phyloP scores from a whole-genome alignment of 2,329 filamentous ascomycete genomes.

The Xylaria hypoxylon region DNA sequence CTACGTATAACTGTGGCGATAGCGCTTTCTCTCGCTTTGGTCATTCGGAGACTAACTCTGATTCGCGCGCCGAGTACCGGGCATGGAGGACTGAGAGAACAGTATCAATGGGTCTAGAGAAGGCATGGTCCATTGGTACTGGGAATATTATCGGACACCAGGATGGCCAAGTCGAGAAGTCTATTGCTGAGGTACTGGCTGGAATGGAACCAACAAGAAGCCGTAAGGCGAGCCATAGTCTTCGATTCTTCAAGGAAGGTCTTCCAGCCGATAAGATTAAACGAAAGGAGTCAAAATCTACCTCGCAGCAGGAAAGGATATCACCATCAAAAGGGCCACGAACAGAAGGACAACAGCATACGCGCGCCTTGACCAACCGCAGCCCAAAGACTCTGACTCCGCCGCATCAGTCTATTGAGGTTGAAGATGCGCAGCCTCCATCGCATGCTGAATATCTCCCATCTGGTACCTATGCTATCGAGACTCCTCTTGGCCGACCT shows the following conservation, averaged over 20 bases:
- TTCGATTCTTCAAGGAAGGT: slow-evolving; percentile 75
- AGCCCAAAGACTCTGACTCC: slow-evolving; percentile 40
- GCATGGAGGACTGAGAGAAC: slow-evolving; percentile 58
- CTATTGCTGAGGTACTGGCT: slow-evolving; percentile 70
- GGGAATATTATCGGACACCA: slow-evolving; percentile 60
- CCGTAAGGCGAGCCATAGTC: slow-evolving; percentile 74
- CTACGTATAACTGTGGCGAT: slow-evolving; percentile 47
- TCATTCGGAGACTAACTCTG: slow-evolving; percentile 40
- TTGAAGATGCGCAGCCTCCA: slow-evolving; percentile 43
- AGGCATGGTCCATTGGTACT: slow-evolving; percentile 72
- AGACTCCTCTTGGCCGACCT: slow-evolving; percentile 34
- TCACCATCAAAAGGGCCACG: slow-evolving; percentile 52
- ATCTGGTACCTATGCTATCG: slow-evolving; percentile 30
- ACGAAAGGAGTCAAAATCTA: slow-evolving; percentile 60
- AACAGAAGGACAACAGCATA: slow-evolving; percentile 32
- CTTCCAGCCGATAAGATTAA: slow-evolving; percentile 69
- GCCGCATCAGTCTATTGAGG: slow-evolving; percentile 45
- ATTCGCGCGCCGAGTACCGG: slow-evolving; percentile 50
- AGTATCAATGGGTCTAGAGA: slow-evolving; percentile 62
- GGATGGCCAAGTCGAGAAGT: slow-evolving; percentile 72
- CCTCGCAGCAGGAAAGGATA: slow-evolving; percentile 56
- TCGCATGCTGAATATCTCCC: slow-evolving; percentile 42
- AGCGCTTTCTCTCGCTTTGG: slow-evolving; percentile 36
- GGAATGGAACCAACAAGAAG: slow-evolving; percentile 73
- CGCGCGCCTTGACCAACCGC: slow-evolving; percentile 36